Evolutionary conservation across 202 grass and related monocot genomes (phyloP), one percentile per base, ranked within the genome.

Genomic region (Schoenoplectus tabernaemontani): DNA sequence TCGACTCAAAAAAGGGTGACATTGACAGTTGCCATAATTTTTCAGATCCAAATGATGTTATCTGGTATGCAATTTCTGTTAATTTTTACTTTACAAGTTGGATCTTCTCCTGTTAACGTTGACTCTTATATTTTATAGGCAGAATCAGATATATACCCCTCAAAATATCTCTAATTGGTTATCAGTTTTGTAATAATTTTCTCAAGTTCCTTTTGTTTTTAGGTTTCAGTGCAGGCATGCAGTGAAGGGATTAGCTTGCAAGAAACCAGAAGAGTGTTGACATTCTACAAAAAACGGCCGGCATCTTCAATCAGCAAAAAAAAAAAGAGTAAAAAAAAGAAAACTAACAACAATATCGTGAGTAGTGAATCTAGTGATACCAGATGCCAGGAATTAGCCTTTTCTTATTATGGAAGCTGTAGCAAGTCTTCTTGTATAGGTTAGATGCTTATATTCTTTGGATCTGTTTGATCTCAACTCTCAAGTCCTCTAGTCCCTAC

Each of bases 221-320:
- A 96, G 94, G 94, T 97, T 93, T 64, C 94, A 97, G 70, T 92
- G 91, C 82, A 93, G 88, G 65, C 94, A 97, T 82, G 85, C 84
- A 46, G 66, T 97, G 68, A 93, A 87, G 82, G 94, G 94, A 28
- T 83, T 97, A 82, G 76, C 91, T 85, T 86, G 86, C 59, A 93
- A 92, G 80, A 81, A 77, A 30, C 85, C 87, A 85, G 44, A 85
- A 64, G 87, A 93, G 59, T 90, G 87, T 53, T 93, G 85, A 91
- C 17, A 78, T 59, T 59, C 58, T 79, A 50, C 15, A 63, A 43
- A 42, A 24, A 42, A 10, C 11, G 22, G 42, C 23, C 16, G 9
- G 12, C 5, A 62, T 39, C 48, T 30, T 43, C 33, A 78, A 78
- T 78, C 33, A 78, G 56, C n/a, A n/a, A n/a, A n/a, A 60, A 43